Evolutionary conservation across 1,284 basidiomycete genomes (phyloP), one percentile per base, ranked within the genome.

Genomic region (Waitea zeae): DNA sequence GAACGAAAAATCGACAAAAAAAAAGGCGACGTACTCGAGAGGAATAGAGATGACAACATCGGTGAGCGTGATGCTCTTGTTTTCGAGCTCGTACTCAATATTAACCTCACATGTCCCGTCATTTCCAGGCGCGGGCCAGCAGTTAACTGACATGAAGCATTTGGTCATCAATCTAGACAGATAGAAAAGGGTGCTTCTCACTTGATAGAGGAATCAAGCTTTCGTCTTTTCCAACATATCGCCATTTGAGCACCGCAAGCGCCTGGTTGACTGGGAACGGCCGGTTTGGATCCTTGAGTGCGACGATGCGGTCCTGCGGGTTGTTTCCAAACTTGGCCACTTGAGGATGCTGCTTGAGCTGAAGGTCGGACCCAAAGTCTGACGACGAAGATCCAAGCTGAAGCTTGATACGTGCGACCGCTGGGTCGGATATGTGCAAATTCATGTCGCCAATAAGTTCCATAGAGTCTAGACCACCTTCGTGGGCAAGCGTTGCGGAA

Each of bases 281-380:
- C 43, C 78, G 67, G 34, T 73, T 68, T 1, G 80, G 51, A 50
- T 97, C 92, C 54, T 90, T 92, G 44, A 97, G 63, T 5, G 77
- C 77, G 37, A 97, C 70, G 22, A 82, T 58, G 32, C 81, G 72
- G 17, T 79, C 73, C 30, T 59, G 58, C 38, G 72, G 68, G 34
- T 79, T 74, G 1, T 61, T 62, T 12, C 9, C 29, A 41, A 90
- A 88, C 58, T 90, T 95, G 46, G 79, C 84, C 4, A 95, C 83
- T 41, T 95, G 83, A 5, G 93, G 92, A 49, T 96, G 92, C 46
- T 96, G 90, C 59, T 96, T 95, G 69, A 92, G 95, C 55, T 92
- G 88, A 24, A 96, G 57, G 33, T 70, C 75, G 37, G 66, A 60
- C 41, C 75, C 69, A 45, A 82, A 75, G 40, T 75, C 68, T 9